A percentile compares a stretch with the other conserved stretches of the same genome.
These are phyloP conservation scores for Alternaria alternata DNA, from an alignment of 2,329 filamentous ascomycete species.

Conservation along the genomic window DNA sequence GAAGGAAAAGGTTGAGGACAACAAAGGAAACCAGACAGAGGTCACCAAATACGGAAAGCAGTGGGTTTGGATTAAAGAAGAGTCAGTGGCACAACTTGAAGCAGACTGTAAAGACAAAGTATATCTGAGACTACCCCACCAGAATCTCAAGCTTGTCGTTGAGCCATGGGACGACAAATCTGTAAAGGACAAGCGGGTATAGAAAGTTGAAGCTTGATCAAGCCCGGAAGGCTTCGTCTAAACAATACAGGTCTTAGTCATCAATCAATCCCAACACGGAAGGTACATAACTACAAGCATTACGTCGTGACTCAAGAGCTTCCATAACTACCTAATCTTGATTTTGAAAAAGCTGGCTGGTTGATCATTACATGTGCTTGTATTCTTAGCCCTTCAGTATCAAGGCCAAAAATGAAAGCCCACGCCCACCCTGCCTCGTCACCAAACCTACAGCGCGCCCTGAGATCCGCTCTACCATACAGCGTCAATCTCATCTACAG, in stretches of 20 bases:
- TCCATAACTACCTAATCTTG: background rate
- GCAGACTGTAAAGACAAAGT: no score
- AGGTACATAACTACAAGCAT: slow-evolving; percentile 1
- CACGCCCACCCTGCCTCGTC: slow-evolving; percentile 48
- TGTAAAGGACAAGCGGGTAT: no score
- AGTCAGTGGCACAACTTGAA: no score
- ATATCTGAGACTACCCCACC: no score
- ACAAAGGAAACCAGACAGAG: no score
- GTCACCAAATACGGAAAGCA: no score
- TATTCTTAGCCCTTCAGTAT: no score
- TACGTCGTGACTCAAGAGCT: background rate
- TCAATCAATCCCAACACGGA: slow-evolving; percentile 8
- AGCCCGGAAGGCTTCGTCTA: background rate
- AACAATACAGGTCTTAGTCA: slow-evolving; percentile 6
- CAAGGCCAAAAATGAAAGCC: slow-evolving; percentile 14
- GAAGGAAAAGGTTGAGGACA: no score
- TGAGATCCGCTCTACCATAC: slow-evolving; percentile 63
- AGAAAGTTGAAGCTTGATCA: background rate
- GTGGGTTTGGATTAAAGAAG: no score
- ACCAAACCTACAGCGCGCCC: slow-evolving; percentile 60
- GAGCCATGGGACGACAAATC: no score
- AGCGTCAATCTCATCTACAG: slow-evolving; percentile 70
- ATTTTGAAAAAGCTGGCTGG: background rate
- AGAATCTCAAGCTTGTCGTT: no score
- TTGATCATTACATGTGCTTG: background rate